Conservation (phyloP, 352 stramenopile genomes). For the Pythium scleroteichum region DNA sequence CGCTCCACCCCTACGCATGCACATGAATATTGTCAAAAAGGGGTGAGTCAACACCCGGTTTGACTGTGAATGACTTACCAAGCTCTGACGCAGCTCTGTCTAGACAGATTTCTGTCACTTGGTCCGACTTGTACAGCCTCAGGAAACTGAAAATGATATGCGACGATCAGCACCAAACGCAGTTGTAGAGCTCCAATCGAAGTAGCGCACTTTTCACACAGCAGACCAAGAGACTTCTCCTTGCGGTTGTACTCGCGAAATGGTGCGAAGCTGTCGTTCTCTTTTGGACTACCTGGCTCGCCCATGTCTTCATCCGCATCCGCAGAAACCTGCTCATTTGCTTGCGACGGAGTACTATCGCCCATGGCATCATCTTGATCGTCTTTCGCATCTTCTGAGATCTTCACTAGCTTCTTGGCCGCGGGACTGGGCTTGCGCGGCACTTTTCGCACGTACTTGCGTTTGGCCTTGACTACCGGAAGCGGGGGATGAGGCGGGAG, state of each 20-base stretch:
- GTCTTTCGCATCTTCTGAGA: constrained; percentile 24
- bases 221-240: constrained; percentile 81
- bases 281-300: constrained; percentile 16
- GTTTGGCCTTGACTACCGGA: constrained; percentile 46
- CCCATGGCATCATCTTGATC: constrained; percentile 9
- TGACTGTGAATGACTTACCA: constrained; percentile 24
- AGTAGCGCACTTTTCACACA: constrained; percentile 81
- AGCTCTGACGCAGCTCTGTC: constrained; percentile 67
- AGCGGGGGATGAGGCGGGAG: constrained; percentile 23
- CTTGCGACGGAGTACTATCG: background rate
- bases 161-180: background rate
- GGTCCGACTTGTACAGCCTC: constrained; percentile 65
- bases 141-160: constrained; percentile 54
- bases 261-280: constrained; percentile 48
- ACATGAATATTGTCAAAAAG: too few relatives aligned
- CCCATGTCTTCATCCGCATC: constrained; percentile 24
- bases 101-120: constrained; percentile 77
- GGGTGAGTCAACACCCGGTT: too few relatives aligned
- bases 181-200: background rate
- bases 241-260: constrained; percentile 89
- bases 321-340: background rate
- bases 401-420: constrained; percentile 51
- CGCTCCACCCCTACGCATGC: constrained; percentile 90
- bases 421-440: constrained; percentile 34
- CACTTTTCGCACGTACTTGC: constrained; percentile 59